Evolutionary conservation across 2,329 filamentous ascomycete genomes (phyloP), one percentile per base, ranked within the genome.

Genomic region (Hypoxylon rubiginosum): DNA sequence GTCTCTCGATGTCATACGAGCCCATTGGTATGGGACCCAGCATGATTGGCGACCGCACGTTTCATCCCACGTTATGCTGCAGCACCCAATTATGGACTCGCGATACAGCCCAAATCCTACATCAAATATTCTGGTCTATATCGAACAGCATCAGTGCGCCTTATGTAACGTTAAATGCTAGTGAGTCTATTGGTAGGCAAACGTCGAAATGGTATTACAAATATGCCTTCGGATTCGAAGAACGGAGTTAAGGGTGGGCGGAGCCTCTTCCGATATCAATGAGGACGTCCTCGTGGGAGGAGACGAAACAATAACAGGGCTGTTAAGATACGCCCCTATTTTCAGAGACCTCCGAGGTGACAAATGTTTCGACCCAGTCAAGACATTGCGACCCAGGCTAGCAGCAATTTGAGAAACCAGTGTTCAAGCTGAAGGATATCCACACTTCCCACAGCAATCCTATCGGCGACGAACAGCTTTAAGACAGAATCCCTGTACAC

Each of bases 381-480:
- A 30, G 26, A 34, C 24, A 61, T 61, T 24, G 51, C 39, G 45
- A 52, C 45, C 81, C 79, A 83, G 28, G 77, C 79, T 19, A 78
- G 51, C 21, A 74, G 71, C 8, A 71, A 68, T 59, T 77, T 78
- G 30, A 79, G 39, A 28, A 78, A n/a, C 9, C 82, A 60, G 39
- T 76, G 70, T 59, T 79, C 71, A 5, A 76, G 53, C 53, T 73
- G 72, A 8, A 83, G 65, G 19, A 82, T 52, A 28, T 74, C 69
- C 17, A 77, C 63, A 32, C 70, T 79, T 2, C 83, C 81, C 24
- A 81, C 67, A 6, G 81, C 75, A 9, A 82, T 66, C 15, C 76
- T 75, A 52, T 85, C 79, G 4, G 84, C 82, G 13, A 85, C 51
- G 45, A 87, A 83, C 15, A 85, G 67, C 54, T 75, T 79, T 54